phyloP scores from a whole-genome alignment of 805 yeast genomes.

The Candida vaughaniae region DNA sequence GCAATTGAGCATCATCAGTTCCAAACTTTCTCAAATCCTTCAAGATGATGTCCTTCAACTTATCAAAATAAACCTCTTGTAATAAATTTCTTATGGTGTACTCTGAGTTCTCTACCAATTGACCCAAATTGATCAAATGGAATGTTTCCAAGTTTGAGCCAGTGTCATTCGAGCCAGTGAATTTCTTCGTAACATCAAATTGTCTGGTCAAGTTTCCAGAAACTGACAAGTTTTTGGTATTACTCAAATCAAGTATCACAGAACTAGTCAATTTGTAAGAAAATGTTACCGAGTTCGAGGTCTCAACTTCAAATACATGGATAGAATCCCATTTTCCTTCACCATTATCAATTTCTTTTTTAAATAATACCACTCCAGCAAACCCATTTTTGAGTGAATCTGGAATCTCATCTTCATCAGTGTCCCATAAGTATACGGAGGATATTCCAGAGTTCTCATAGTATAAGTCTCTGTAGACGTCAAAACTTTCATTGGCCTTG shows the following conservation, averaged over 20 bases:
- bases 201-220: constrained; percentile 90
- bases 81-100: constrained; percentile 80
- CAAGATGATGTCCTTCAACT: constrained; percentile 79
- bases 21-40: constrained; percentile 43
- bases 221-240: constrained; percentile 38
- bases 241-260: constrained; percentile 69
- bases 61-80: constrained; percentile 94
- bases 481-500: constrained; percentile 86
- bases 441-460: constrained; percentile 89
- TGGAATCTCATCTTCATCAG: constrained; percentile 46
- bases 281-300: constrained; percentile 36
- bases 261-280: constrained; percentile 81
- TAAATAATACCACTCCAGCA: constrained; percentile 88
- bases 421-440: constrained; percentile 90
- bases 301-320: constrained; percentile 80
- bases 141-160: constrained; percentile 45
- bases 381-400: constrained; percentile 51
- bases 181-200: constrained; percentile 49
- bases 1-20: constrained; percentile 27
- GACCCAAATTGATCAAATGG: constrained; percentile 86
- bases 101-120: constrained; percentile 84
- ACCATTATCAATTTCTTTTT: constrained; percentile 57
- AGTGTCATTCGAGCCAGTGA: constrained; percentile 29
- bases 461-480: constrained; percentile 87
- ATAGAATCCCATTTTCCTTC: constrained; percentile 86